Percentiles rank a stretch among this genome's conserved stretches.
phyloP scores from a whole-genome alignment of 768 basidiomycete species.

The Suillus luteus region DNA sequence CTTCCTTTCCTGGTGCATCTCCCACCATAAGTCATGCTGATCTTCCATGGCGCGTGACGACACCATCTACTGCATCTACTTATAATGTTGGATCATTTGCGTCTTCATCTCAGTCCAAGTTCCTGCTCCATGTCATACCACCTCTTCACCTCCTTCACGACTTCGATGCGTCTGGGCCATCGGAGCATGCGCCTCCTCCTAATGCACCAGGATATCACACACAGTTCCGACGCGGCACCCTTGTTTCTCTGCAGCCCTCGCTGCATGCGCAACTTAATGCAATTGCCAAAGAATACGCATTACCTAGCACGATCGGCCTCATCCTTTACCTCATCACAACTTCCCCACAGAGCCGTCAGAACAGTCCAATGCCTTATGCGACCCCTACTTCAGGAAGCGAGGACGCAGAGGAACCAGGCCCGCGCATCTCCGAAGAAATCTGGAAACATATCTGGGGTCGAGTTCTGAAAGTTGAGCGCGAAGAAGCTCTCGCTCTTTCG shows the following conservation, averaged over 20 bases:
- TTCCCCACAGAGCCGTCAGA: conserved; percentile 24
- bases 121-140: conserved; percentile 82
- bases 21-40: conserved; percentile 30
- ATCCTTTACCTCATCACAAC: conserved; percentile 75
- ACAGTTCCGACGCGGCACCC: conserved; percentile 80
- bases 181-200: conserved; percentile 52
- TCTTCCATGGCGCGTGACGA: conserved; percentile 49
- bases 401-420: conserved; percentile 62
- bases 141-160: conserved; percentile 73
- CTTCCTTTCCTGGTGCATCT: conserved; percentile 18
- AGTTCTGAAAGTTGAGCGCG: conserved; percentile 63
- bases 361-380: conserved; percentile 21
- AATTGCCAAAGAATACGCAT: conserved; percentile 91
- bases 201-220: conserved; percentile 75
- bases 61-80: conserved; percentile 45
- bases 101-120: conserved; percentile 55
- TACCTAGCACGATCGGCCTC: conserved; percentile 84
- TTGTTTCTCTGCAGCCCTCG: conserved; percentile 83
- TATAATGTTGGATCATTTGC: conserved; percentile 40
- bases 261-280: conserved; percentile 81
- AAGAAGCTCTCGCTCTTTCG: conserved; percentile 36
- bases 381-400: conserved; percentile 26
- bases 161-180: conserved; percentile 41
- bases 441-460: conserved; percentile 88
- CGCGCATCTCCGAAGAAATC: conserved; percentile 81